These are phyloP conservation scores for Pseudogymnoascus sp. DNA, from an alignment of 2,329 filamentous ascomycete species.

Conservation along the genomic window DNA sequence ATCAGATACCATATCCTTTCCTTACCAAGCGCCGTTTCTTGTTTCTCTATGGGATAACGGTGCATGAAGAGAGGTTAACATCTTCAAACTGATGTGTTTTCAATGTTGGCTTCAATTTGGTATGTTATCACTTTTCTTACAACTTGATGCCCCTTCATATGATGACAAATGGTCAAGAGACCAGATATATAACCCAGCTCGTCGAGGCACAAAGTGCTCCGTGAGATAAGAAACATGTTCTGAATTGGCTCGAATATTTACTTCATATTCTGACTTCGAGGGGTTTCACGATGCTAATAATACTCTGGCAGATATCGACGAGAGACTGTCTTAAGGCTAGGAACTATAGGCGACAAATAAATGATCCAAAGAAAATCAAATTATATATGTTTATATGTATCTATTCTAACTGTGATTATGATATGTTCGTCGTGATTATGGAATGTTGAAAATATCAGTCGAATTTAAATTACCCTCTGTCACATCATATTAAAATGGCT, in stretches of 20 bases:
- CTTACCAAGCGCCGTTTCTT: constrained; percentile 6
- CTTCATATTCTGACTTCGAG: not conserved
- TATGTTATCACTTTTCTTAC: not conserved
- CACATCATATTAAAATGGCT: constrained; percentile 1
- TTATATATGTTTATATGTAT: not conserved
- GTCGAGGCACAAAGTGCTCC: constrained; percentile 5
- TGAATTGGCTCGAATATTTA: not conserved
- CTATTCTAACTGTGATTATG: not conserved
- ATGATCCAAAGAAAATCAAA: not conserved
- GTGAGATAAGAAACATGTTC: constrained; percentile 8
- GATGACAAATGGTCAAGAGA: constrained; percentile 10
- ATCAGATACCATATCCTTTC: constrained; percentile 7
- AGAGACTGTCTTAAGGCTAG: not conserved
- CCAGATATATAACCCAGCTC: constrained; percentile 10
- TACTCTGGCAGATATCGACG: not conserved
- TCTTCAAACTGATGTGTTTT: not conserved
- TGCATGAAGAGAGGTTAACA: constrained; percentile 7
- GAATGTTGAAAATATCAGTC: constrained; percentile 1
- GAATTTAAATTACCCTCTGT: not conserved
- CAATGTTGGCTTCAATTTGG: not conserved
- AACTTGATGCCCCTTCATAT: not conserved
- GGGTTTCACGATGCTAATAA: constrained; percentile 6
- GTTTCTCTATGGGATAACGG: not conserved
- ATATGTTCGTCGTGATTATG: not conserved
- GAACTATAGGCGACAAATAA: not conserved